These are phyloP conservation scores for Botryosphaeria dothidea DNA, from an alignment of 2,329 filamentous ascomycete species.

Conservation along the genomic window DNA sequence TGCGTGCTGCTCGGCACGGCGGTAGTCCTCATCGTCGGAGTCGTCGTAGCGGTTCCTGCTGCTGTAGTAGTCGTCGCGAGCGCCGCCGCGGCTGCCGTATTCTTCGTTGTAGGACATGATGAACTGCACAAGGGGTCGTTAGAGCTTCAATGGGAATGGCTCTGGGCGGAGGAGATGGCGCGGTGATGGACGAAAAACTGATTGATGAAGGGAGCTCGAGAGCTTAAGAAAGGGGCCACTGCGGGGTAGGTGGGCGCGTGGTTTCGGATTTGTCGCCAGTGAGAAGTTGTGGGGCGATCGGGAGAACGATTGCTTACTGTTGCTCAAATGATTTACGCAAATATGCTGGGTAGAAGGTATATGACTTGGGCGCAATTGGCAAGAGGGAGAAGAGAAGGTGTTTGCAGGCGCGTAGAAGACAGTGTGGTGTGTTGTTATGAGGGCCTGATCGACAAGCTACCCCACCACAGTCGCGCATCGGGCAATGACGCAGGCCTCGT, in stretches of 20 bases:
- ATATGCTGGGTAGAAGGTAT: background rate
- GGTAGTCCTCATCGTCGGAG: constrained; percentile 52
- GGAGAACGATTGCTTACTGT: background rate
- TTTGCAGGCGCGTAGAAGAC: background rate
- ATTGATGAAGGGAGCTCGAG: background rate
- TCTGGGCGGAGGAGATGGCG: background rate
- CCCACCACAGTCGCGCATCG: background rate
- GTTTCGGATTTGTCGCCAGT: background rate
- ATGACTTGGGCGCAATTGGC: background rate
- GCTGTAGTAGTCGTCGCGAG: constrained; percentile 39
- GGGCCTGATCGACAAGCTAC: constrained; percentile 12
- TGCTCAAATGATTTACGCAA: background rate
- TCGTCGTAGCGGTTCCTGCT: constrained; percentile 37
- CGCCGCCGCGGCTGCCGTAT: constrained; percentile 21
- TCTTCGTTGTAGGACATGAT: constrained; percentile 37
- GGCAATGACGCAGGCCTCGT: constrained; percentile 8
- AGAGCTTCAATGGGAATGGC: background rate
- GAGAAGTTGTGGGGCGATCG: background rate
- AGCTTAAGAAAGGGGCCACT: background rate
- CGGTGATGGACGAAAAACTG: background rate
- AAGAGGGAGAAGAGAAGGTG: background rate
- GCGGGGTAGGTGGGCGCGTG: constrained; percentile 1
- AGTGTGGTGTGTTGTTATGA: constrained; percentile 1
- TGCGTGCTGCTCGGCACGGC: constrained; percentile 57
- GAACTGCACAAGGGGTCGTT: background rate